A percentile compares a stretch with the other conserved stretches of the same genome.
Conservation (phyloP, 208 protist species). For the Angomonas ambiguus region DNA sequence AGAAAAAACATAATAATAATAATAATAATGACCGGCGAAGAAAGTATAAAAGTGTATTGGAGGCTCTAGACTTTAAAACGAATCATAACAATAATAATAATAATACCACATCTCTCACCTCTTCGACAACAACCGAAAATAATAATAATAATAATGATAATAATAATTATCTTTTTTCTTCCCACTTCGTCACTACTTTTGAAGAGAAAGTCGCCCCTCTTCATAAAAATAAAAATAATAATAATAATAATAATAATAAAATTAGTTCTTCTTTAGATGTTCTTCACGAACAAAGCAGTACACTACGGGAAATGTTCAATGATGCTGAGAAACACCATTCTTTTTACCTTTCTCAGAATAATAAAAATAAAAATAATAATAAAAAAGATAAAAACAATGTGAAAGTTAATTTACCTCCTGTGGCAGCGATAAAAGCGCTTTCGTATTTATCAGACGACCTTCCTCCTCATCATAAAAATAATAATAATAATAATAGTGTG, state of each 20-base stretch:
- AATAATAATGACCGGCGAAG: background rate
- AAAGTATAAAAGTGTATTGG: background rate
- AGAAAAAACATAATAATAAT: slow-evolving; percentile 1
- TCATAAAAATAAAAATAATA: slow-evolving; percentile 5
- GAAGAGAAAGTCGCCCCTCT: background rate
- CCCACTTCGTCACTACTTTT: background rate
- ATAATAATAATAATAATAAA: background rate
- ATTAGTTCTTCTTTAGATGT: slow-evolving; percentile 3
- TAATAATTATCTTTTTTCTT: background rate
- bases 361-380: background rate
- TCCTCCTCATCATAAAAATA: background rate
- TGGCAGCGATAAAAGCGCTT: background rate
- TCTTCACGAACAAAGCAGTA: background rate
- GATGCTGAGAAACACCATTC: background rate
- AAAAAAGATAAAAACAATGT: background rate
- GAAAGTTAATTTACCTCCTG: background rate
- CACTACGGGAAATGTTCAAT: background rate
- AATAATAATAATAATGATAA: background rate
- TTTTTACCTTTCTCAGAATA: background rate
- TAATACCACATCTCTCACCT: background rate
- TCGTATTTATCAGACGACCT: background rate
- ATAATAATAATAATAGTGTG: slow-evolving; percentile 1
- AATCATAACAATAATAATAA: slow-evolving; percentile 6
- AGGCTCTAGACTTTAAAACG: background rate
- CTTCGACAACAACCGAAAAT: background rate